Percentiles rank a stretch among this genome's conserved stretches.
These are phyloP conservation scores for Hanseniaspora nectarophila DNA, from an alignment of 805 yeast genomes.

Conservation along the genomic window DNA sequence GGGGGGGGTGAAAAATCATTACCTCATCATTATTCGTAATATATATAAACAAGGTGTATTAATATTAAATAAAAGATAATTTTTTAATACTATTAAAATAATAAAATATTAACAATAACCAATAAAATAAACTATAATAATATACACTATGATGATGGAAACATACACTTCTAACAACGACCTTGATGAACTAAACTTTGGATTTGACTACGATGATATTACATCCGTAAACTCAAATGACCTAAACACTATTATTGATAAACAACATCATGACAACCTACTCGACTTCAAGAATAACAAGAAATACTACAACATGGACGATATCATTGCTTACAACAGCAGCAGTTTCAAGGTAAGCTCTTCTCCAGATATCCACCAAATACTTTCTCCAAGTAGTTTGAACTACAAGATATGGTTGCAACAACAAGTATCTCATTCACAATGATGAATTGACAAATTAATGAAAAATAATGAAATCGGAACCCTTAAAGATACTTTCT, in stretches of 20 bases:
- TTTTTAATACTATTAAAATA: background rate
- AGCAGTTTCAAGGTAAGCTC: background rate
- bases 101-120: background rate
- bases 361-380: background rate
- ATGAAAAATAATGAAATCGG: background rate
- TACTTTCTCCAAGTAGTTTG: slow-evolving; percentile 8
- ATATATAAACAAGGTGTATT: too few relatives aligned
- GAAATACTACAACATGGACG: slow-evolving; percentile 7
- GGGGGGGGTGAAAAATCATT: too few relatives aligned
- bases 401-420: slow-evolving; percentile 12
- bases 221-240: background rate
- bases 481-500: background rate
- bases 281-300: slow-evolving; percentile 1
- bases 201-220: slow-evolving; percentile 13
- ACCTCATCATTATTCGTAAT: background rate
- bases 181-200: slow-evolving; percentile 13
- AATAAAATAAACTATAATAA: background rate
- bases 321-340: slow-evolving; percentile 5
- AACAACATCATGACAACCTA: background rate
- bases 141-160: background rate
- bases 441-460: background rate
- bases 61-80: too few relatives aligned
- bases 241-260: background rate
- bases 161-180: background rate
- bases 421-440: background rate